Percentiles rank a stretch among this genome's conserved stretches.
These are phyloP conservation scores for Sphaerostilbella broomeana DNA, from an alignment of 2,329 filamentous ascomycete species.

Conservation along the genomic window DNA sequence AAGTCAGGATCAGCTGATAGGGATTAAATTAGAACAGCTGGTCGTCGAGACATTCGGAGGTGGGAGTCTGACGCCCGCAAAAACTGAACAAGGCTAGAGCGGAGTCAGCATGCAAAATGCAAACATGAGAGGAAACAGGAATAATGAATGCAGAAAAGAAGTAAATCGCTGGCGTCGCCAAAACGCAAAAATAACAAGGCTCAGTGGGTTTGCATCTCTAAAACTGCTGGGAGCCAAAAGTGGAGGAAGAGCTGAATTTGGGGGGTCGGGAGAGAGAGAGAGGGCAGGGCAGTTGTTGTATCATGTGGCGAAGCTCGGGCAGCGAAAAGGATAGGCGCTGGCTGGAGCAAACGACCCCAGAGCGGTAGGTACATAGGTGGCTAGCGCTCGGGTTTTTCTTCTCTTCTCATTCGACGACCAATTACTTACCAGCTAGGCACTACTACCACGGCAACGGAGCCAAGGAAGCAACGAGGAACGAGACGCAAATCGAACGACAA, in stretches of 20 bases:
- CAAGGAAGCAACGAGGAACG: too few relatives aligned
- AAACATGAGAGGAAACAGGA: neutral
- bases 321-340: slow-evolving; percentile 4
- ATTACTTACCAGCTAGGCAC: too few relatives aligned
- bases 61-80: slow-evolving; percentile 4
- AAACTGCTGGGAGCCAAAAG: slow-evolving; percentile 10
- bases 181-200: slow-evolving; percentile 7
- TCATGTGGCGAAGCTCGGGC: slow-evolving; percentile 13
- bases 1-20: slow-evolving; percentile 1
- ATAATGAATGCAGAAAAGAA: neutral
- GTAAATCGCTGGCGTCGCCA: slow-evolving; percentile 1
- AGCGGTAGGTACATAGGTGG: slow-evolving; percentile 4
- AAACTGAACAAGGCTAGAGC: neutral
- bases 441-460: slow-evolving; percentile 4
- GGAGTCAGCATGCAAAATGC: slow-evolving; percentile 1
- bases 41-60: slow-evolving; percentile 10
- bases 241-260: neutral
- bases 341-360: slow-evolving; percentile 2
- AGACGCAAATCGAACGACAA: too few relatives aligned
- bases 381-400: slow-evolving; percentile 2
- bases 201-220: slow-evolving; percentile 2
- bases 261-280: slow-evolving; percentile 2
- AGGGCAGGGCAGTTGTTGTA: slow-evolving; percentile 8
- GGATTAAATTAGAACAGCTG: slow-evolving; percentile 4
- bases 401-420: too few relatives aligned